Conservation (phyloP, 2,329 filamentous ascomycete species). For the Endothia cerciana region DNA sequence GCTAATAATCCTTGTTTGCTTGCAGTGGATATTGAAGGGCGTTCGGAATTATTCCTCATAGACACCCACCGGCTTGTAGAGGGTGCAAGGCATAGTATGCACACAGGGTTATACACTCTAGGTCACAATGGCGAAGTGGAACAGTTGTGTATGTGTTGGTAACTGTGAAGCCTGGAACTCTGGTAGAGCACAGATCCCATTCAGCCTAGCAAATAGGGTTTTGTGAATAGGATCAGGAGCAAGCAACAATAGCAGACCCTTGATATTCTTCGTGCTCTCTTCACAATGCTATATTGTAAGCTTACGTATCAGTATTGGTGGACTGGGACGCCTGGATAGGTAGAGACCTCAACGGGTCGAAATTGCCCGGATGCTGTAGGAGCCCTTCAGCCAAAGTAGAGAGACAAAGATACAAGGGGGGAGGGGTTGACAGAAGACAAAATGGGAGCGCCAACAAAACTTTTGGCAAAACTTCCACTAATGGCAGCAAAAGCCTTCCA, state of each 20-base stretch:
- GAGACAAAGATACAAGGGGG: no score
- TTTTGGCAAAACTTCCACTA: no score
- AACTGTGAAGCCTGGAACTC: neutral
- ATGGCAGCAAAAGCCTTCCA: no score
- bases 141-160: neutral
- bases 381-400: no score
- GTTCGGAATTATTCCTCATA: slow-evolving; percentile 50
- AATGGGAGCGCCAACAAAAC: no score
- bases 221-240: neutral
- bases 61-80: neutral
- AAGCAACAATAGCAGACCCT: neutral
- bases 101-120: neutral
- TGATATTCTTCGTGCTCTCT: neutral
- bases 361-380: neutral
- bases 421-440: no score
- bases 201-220: no score
- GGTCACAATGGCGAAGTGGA: neutral
- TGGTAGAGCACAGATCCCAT: neutral
- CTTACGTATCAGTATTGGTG: neutral
- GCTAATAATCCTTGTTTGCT: slow-evolving; percentile 32
- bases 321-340: neutral
- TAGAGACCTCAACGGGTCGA: neutral
- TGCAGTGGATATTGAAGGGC: slow-evolving; percentile 66
- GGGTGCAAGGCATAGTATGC: neutral
- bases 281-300: neutral